A percentile compares a stretch with the other conserved stretches of the same genome.
Evolutionary conservation across 2,329 filamentous ascomycete species (phyloP).

Genomic region (Talaromyces funiculosus): DNA sequence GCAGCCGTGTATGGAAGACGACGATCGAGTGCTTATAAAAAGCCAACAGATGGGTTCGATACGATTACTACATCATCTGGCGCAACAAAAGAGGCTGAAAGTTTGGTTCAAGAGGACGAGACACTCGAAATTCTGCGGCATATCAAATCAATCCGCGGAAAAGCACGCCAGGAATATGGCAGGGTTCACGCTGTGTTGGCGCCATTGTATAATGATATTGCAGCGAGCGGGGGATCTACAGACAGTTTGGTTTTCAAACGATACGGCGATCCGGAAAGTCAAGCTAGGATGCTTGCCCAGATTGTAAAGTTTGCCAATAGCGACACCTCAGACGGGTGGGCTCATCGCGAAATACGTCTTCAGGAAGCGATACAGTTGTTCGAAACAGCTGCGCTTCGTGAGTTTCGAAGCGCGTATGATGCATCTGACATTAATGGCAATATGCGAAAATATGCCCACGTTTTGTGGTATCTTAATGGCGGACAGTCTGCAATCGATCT

Average conservation of each 20-base stretch:
- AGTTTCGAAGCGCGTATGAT: conserved; percentile 91
- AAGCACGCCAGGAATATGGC: conserved; percentile 83
- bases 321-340: conserved; percentile 72
- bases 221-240: conserved; percentile 60
- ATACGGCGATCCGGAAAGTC: conserved; percentile 81
- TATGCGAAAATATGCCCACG: conserved; percentile 85
- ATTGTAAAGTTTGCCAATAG: conserved; percentile 71
- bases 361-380: conserved; percentile 73
- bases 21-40: conserved; percentile 8
- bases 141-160: conserved; percentile 72
- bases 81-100: conserved; percentile 23
- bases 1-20: background rate
- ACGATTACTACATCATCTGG: conserved; percentile 57
- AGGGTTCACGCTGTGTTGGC: conserved; percentile 83
- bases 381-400: conserved; percentile 80
- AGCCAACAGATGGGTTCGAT: conserved; percentile 66
- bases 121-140: conserved; percentile 61
- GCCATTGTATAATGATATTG: conserved; percentile 83
- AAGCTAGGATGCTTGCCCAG: conserved; percentile 83
- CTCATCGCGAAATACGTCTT: conserved; percentile 65
- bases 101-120: conserved; percentile 57
- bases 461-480: conserved; percentile 75
- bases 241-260: conserved; percentile 81
- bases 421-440: conserved; percentile 79
- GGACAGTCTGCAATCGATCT: conserved; percentile 72